Percentiles rank a stretch among this genome's conserved stretches.
These are phyloP conservation scores for Neurospora sp. DNA, from an alignment of 495 filamentous ascomycete species.

Conservation along the genomic window DNA sequence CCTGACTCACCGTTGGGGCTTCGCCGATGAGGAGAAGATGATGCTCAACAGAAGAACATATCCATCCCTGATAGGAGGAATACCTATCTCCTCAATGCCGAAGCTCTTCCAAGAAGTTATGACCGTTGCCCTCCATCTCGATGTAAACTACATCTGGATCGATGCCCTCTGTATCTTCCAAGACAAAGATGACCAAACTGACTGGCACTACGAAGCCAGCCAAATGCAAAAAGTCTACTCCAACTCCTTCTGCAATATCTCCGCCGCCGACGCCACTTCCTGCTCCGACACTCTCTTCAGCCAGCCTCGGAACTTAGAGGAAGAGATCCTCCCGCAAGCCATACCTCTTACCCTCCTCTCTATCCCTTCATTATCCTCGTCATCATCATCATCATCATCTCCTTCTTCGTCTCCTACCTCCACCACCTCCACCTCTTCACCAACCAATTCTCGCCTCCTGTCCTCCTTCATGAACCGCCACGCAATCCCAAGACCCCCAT, in stretches of 20 bases:
- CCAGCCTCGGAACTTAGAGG: neutral
- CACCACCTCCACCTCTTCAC: neutral
- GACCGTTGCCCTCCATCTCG: neutral
- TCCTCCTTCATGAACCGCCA: neutral
- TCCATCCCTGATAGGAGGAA: neutral
- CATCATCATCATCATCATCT: too few species aligned
- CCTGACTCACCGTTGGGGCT: conserved; percentile 1
- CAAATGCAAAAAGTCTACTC: conserved; percentile 1
- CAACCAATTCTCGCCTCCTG: neutral
- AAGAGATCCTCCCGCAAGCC: neutral
- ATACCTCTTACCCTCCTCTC: neutral
- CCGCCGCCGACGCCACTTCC: neutral
- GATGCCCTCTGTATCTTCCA: conserved; percentile 10
- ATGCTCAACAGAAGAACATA: neutral
- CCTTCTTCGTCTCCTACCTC: too few species aligned
- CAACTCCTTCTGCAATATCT: conserved; percentile 2
- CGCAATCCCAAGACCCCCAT: neutral
- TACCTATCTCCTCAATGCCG: neutral
- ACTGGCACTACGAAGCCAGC: neutral
- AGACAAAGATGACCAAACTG: neutral
- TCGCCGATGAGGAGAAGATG: neutral
- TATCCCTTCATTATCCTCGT: too few species aligned
- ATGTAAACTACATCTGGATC: conserved; percentile 17
- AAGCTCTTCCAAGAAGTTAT: conserved; percentile 2
- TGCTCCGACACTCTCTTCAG: neutral